Percentiles rank a stretch among this genome's conserved stretches.
Conservation (phyloP, 768 basidiomycete species). For the Cystofilobasidium capitatum region DNA sequence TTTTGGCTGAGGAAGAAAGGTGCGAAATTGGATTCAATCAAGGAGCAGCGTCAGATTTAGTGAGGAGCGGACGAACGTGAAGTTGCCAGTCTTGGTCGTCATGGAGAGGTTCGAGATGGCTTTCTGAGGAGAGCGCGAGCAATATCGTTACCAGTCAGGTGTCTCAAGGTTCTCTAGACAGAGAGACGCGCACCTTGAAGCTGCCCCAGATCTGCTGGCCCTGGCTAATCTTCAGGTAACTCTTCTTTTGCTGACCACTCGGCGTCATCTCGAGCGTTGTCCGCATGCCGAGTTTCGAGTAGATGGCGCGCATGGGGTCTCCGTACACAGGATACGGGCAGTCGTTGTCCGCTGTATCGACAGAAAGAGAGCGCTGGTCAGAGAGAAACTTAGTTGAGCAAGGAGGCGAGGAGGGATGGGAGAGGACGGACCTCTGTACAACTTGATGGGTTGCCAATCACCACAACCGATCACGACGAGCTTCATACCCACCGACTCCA, state of each 20-base stretch:
- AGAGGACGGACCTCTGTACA: not conserved
- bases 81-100: not conserved
- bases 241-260: constrained; percentile 8
- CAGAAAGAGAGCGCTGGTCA: not conserved
- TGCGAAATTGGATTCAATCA: not conserved
- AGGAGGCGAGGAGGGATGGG: not conserved
- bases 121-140: not conserved
- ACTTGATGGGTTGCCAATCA: constrained; percentile 6
- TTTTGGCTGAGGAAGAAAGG: constrained; percentile 5
- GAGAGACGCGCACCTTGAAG: constrained; percentile 1
- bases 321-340: constrained; percentile 6
- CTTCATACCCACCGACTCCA: not conserved
- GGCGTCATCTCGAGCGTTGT: constrained; percentile 6
- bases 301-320: not conserved
- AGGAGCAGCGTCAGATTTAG: not conserved
- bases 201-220: not conserved
- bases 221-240: not conserved
- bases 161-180: not conserved
- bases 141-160: not conserved
- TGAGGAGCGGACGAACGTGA: not conserved
- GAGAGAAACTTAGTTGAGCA: not conserved
- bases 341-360: not conserved
- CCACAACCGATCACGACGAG: constrained; percentile 21
- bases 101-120: not conserved
- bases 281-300: not conserved